These are phyloP conservation scores for Euphorbia pulcherrima DNA, from an alignment of 345 rosid species.

Conservation along the genomic window DNA sequence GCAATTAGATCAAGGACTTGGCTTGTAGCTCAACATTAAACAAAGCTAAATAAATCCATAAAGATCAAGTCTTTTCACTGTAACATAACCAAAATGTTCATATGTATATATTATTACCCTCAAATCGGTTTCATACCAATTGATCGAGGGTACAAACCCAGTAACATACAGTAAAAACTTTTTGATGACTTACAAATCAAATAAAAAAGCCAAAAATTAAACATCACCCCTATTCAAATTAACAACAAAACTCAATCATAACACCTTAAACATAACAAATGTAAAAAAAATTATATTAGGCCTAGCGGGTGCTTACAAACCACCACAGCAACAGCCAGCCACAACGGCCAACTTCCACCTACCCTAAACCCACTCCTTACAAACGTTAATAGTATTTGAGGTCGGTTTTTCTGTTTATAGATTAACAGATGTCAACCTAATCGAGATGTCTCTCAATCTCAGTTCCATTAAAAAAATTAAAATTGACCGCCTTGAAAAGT, in stretches of 20 bases:
- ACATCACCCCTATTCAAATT: neutral
- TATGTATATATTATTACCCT: neutral
- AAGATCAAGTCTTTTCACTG: neutral
- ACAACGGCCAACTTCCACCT: constrained; percentile 19
- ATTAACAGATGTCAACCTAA: no score
- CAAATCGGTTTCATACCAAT: constrained; percentile 7
- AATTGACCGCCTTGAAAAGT: constrained; percentile 75
- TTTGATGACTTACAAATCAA: constrained; percentile 7
- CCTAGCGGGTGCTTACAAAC: constrained; percentile 70
- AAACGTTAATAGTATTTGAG: no score
- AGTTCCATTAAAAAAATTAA: constrained; percentile 15
- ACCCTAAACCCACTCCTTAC: constrained; percentile 14
- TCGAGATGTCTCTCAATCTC: no score
- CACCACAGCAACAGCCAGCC: constrained; percentile 68
- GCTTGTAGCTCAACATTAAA: no score
- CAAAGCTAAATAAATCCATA: neutral
- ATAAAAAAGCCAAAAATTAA: neutral
- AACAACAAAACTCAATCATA: no score
- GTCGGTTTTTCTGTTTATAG: no score
- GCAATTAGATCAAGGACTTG: no score
- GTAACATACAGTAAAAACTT: neutral
- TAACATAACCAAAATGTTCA: neutral
- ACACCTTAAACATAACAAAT: no score
- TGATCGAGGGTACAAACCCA: neutral
- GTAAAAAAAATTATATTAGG: no score